These are phyloP conservation scores for Fusarium virguliforme DNA, from an alignment of 2,329 filamentous ascomycete genomes.

Conservation along the genomic window DNA sequence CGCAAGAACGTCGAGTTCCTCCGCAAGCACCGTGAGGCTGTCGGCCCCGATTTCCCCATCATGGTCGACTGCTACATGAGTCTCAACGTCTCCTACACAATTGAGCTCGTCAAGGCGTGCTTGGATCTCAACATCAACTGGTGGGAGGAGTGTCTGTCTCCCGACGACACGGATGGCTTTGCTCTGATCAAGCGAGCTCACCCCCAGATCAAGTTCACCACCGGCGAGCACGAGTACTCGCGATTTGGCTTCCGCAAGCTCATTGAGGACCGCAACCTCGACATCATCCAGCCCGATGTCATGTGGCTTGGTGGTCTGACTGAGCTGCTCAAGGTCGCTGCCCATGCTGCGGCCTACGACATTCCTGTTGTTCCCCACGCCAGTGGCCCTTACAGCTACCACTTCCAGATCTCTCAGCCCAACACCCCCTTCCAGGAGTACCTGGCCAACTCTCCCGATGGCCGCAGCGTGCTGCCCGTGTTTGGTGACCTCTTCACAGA, in stretches of 20 bases:
- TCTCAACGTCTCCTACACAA: slow-evolving; percentile 92
- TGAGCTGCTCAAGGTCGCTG: slow-evolving; percentile 89
- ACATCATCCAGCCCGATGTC: slow-evolving; percentile 95
- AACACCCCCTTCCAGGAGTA: slow-evolving; percentile 98
- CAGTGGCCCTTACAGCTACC: slow-evolving; percentile 94
- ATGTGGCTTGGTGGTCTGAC: slow-evolving; percentile 98
- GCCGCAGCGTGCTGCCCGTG: slow-evolving; percentile 89
- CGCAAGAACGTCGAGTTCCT: slow-evolving; percentile 93
- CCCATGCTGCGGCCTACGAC: slow-evolving; percentile 93
- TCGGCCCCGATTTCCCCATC: slow-evolving; percentile 91
- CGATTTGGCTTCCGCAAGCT: slow-evolving; percentile 96
- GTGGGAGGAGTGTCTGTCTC: slow-evolving; percentile 96
- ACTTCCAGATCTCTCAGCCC: slow-evolving; percentile 93
- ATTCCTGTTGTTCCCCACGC: slow-evolving; percentile 96
- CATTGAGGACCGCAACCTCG: slow-evolving; percentile 90
- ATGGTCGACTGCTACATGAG: slow-evolving; percentile 99
- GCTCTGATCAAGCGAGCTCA: slow-evolving; percentile 91
- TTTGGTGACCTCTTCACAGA: slow-evolving; percentile 93
- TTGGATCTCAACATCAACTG: slow-evolving; percentile 92
- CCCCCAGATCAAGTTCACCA: slow-evolving; percentile 93
- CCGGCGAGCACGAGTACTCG: slow-evolving; percentile 95
- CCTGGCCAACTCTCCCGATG: slow-evolving; percentile 92
- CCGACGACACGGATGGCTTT: slow-evolving; percentile 94
- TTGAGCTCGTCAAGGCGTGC: slow-evolving; percentile 88
- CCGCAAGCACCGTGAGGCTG: slow-evolving; percentile 84